Evolutionary conservation across 2,329 filamentous ascomycete species (phyloP), one percentile per base, ranked within the genome.

Genomic region (Colletotrichum sp.): DNA sequence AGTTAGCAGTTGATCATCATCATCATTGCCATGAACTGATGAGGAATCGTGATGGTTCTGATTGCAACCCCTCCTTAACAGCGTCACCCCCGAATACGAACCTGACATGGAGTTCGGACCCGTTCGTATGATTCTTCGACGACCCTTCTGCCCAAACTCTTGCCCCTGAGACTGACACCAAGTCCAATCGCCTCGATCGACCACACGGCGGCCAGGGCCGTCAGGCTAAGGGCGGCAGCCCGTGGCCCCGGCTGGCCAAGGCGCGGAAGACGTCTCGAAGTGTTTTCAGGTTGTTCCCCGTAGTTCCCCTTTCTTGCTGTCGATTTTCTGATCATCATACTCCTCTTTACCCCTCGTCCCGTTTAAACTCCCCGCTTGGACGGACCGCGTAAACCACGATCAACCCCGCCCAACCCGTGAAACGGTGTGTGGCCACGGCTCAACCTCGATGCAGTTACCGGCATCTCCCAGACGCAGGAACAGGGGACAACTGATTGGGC

Each of bases 191-290:
- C 30, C 61, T 30, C 28, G 36, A 67, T 67, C 39, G n/a, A 32
- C n/a, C 48, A 28, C 39, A 36, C 39, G 30, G 3, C 63, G 63
- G 68, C 61, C 68, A 57, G 28, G 39, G 61, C 39, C 63, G 72
- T 67, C 30, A 24, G 36, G 26, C 21, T 26, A 43, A 16, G n/a
- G 9, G 63, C 72, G 30, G 72, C 61, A 75, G 63, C 10, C 68
- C 55, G 68, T 34, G 39, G 30, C 39, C 60, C 30, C 61, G 24
- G 55, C 12, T 26, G 61, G 30, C 16, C 72, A 72, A 26, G 48
- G 72, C 68, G 63, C 68, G 30, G 61, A 63, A 67, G 7, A n/a
- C 24, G 69, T 75, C 61, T 75, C 39, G 55, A 68, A 55, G 21
- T 30, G 36, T n/a, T 24, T 32, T 36, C 68, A 24, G 30, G 32